Evolutionary conservation across 1,284 basidiomycete species (phyloP), one percentile per base, ranked within the genome.

Genomic region (Sparassis latifolia): DNA sequence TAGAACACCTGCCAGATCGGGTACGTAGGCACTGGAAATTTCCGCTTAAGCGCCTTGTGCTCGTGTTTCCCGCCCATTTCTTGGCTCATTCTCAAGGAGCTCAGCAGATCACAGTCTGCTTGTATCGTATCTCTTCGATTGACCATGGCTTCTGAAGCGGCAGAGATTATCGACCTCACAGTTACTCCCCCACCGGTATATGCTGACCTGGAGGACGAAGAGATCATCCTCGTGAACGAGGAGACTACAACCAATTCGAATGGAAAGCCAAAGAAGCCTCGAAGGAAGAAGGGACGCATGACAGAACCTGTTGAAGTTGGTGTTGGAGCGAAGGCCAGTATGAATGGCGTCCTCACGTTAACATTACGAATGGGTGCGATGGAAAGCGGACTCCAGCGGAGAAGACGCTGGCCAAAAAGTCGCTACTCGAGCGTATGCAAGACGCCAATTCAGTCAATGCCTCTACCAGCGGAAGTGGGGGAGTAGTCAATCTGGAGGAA

Each of bases 81-180:
- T 20, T 20, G 20, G 20, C 20, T 20, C 20, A 20, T 20, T 20
- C 20, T 20, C 20, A 20, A 20, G 20, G 20, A 20, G 20, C 20
- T 20, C 20, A 20, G 20, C 20, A 20, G 20, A 20, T 20, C 20
- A 20, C 20, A 20, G 20, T 20, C 20, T 20, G 20, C 20, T 20
- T 20, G 20, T 20, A 20, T 20, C 20, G 20, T 20, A 20, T 20
- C 20, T 20, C 20, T 20, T 20, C 20, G 20, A 20, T 20, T 20
- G 20, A 20, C 20, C 20, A 20, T 20, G 20, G 20, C 20, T 20
- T 20, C 20, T 20, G 20, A 20, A 39, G 45, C 42, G 20, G 5
- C 47, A 28, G 65, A 70, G 46, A 62, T 71, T 42, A 71, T 72
- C 35, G 70, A 72, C 48, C 65, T 72, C 45, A 72, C 69, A 1